A percentile compares a stretch with the other conserved stretches of the same genome.
phyloP scores from a whole-genome alignment of 1,284 basidiomycete genomes.

The Grifola frondosa region DNA sequence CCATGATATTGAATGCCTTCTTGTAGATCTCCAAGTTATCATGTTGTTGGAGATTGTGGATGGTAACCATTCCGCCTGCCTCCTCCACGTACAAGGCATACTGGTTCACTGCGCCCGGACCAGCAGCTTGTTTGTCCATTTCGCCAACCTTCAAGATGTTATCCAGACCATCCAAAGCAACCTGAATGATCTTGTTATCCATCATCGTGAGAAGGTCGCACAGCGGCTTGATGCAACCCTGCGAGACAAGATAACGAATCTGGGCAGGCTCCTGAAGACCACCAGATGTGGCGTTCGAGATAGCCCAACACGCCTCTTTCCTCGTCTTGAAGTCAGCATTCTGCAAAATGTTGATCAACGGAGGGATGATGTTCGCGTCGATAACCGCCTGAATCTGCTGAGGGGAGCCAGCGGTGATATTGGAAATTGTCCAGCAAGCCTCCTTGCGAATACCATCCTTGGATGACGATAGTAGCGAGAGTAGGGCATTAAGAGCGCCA shows the following conservation, averaged over 20 bases:
- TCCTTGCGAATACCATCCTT: slow-evolving; percentile 97
- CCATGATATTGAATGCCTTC: slow-evolving; percentile 99
- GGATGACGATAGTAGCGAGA: slow-evolving; percentile 89
- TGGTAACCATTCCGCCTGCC: slow-evolving; percentile 97
- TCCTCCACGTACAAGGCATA: slow-evolving; percentile 97
- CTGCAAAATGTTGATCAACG: slow-evolving; percentile 96
- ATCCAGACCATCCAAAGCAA: slow-evolving; percentile 95
- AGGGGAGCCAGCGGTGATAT: slow-evolving; percentile 96
- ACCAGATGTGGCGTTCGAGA: slow-evolving; percentile 98
- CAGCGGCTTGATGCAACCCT: slow-evolving; percentile 98
- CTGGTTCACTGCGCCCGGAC: slow-evolving; percentile 86
- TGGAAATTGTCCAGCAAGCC: slow-evolving; percentile 99
- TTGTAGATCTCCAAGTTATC: slow-evolving; percentile 99
- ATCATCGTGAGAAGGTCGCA: slow-evolving; percentile 96
- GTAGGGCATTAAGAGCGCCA: slow-evolving; percentile 90
- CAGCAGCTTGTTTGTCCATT: slow-evolving; percentile 86
- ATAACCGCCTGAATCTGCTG: slow-evolving; percentile 93
- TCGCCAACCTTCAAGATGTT: slow-evolving; percentile 99
- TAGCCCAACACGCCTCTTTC: slow-evolving; percentile 99
- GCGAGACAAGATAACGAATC: slow-evolving; percentile 96
- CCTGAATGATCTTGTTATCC: slow-evolving; percentile 99
- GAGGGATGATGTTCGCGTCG: slow-evolving; percentile 91
- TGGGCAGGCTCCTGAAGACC: slow-evolving; percentile 96
- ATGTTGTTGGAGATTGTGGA: slow-evolving; percentile 99
- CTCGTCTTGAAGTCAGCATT: slow-evolving; percentile 99